Base-by-base conservation (phyloP, 306 rosid genomes). In the Betula pendula region DNA sequence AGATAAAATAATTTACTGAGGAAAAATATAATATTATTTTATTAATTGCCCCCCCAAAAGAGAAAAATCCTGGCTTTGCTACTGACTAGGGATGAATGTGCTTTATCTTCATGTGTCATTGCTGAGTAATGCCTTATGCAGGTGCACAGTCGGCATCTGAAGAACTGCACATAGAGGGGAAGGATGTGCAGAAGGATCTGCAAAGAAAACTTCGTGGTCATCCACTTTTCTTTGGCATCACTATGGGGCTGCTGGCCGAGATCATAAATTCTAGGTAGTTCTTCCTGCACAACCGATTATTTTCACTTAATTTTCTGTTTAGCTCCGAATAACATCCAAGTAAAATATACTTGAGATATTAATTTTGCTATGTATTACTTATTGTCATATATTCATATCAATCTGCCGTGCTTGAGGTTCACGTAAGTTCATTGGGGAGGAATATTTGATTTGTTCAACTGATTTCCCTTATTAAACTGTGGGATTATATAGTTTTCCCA, bases 201-300 rank as follows among this genome's bases (percentile, higher is more conserved):
- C 90, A 55, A 79, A 85, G 77, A 78, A 88, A 85, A 75, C 92
- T 88, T 72, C 87, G 79, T 58, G 70, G 82, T 75, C 99, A 95
- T 83, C 96, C 96, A 63, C 97, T 95, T 81, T 95, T 95, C 91
- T 92, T 92, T 76, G 99, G 97, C 51, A 89, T 95, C 82, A 92
- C 94, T 22, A 90, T 95, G 99, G 99, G 99, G 42, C 85, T 95
- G 56, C 92, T 95, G 76, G 91, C 99, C 42, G 99, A 92, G 89
- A 86, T 95, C 73, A 95, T 92, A 83, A 95, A 95, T 81, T 95
- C 99, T 65, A 95, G 99, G 99, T 91, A 92, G 40, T 48, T 75
- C 68, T 70, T 81, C 83, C 73, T 82, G 44, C 78, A 43, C 74
- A 68, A 75, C 62, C 77, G 22, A 44, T 60, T 62, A 75, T 75